Base-by-base conservation (phyloP, 2,329 filamentous ascomycete species). In the Akanthomyces muscarius region DNA sequence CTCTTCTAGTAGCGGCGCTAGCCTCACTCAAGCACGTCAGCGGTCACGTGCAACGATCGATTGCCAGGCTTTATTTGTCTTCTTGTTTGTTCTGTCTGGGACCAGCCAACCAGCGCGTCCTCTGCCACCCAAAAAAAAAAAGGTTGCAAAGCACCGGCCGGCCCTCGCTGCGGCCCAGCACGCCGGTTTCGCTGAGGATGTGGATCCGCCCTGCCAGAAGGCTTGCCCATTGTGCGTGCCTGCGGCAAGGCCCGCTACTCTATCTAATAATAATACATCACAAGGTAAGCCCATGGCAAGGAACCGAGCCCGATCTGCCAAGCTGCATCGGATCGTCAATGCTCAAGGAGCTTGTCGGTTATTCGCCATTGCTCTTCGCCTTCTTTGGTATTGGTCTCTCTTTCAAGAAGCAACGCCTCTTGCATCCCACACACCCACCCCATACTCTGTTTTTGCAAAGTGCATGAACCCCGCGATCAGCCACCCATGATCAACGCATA, bases 181-280 rank as follows among this genome's bases (percentile, higher is more conserved):
- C 42, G 42, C 23, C 28, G 54, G 54, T 48, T 57, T 44, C 38
- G 23, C 41, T 47, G 50, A 41, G 50, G 59, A 55, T 41, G 50
- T 54, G 50, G 59, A 55, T 41, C 30, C 42, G 28, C 25, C 58
- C 13, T 30, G 25, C 41, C 25, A 42, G 16, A 38, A 18, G 28
- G 36, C 53, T 21, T 60, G 44, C 44, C 14, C 44, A 58, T 58
- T 53, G 48, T 36, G 25, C 21, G 48, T 36, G 33, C 21, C 21
- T 25, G 38, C 50, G 48, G 58, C 48, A 53, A 53, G 59, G 59
- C 59, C 59, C 59, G 50, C 59, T 54, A 47, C 48, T 48, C 42
- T 14, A 55, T 61, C 47, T 52, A 52, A 59, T 59, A 52, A 59
- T 59, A 38, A 61, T 61, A 61, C 14, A 61, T 36, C 41, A 7